Conservation (phyloP, 2,329 filamentous ascomycete genomes). For the Fusarium oligoseptatum region DNA sequence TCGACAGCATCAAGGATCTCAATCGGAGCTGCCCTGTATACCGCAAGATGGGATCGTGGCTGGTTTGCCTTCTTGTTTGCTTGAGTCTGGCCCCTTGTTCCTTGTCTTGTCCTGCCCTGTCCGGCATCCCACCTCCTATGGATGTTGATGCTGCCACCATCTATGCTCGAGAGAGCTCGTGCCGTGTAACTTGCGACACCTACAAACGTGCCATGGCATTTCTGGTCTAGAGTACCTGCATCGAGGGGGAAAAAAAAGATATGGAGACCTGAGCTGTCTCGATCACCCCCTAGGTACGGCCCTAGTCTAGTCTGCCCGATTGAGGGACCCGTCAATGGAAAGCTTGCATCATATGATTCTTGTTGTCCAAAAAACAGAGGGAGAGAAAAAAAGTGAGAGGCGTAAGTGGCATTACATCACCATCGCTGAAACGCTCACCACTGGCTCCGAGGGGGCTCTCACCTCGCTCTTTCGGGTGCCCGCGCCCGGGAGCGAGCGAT, state of each 20-base stretch:
- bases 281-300: slow-evolving; percentile 9
- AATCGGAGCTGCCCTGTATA: neutral
- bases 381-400: slow-evolving; percentile 13
- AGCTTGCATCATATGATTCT: slow-evolving; percentile 46
- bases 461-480: slow-evolving; percentile 29
- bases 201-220: neutral
- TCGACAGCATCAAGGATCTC: slow-evolving; percentile 1
- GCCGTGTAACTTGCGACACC: neutral
- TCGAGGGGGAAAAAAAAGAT: neutral
- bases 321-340: slow-evolving; percentile 33
- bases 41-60: slow-evolving; percentile 23
- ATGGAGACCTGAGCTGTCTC: slow-evolving; percentile 20
- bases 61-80: slow-evolving; percentile 12
- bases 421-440: slow-evolving; percentile 23
- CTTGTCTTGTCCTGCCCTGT: slow-evolving; percentile 23
- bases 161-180: neutral
- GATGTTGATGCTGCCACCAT: neutral
- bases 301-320: slow-evolving; percentile 37
- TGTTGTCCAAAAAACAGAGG: neutral
- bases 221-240: slow-evolving; percentile 7
- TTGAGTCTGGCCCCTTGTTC: slow-evolving; percentile 5
- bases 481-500: slow-evolving; percentile 29
- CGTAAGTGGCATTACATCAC: slow-evolving; percentile 44
- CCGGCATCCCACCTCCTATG: neutral
- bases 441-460: neutral